phyloP scores from a whole-genome alignment of 208 protist species.

The Crithidia thermophila region DNA sequence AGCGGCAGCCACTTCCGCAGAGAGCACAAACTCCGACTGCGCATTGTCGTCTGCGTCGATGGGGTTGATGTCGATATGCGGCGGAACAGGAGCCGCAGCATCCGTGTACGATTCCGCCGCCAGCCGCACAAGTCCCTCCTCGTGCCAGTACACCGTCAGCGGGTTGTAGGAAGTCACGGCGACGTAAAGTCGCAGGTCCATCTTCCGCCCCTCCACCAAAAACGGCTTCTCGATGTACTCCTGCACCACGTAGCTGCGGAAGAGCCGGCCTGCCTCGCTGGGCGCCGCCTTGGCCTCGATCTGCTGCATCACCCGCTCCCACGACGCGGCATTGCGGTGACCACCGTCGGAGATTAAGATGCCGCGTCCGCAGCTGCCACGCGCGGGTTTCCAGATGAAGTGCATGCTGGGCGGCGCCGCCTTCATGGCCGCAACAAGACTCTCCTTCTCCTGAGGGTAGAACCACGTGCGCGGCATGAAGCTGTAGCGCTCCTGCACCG shows the following conservation, averaged over 20 bases:
- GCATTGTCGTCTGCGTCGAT: neutral
- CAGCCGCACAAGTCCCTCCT: constrained; percentile 95
- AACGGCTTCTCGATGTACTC: constrained; percentile 94
- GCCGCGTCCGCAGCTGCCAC: constrained; percentile 90
- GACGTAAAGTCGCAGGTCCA: constrained; percentile 96
- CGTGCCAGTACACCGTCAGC: constrained; percentile 87
- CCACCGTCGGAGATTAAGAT: constrained; percentile 79
- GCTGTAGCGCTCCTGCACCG: constrained; percentile 34
- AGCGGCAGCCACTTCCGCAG: neutral
- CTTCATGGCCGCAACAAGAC: constrained; percentile 43
- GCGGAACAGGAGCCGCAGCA: neutral
- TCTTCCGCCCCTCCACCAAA: constrained; percentile 94
- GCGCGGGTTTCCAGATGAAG: constrained; percentile 92
- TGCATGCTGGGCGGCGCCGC: constrained; percentile 30
- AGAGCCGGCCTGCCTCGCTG: constrained; percentile 28
- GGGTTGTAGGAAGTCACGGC: constrained; percentile 91
- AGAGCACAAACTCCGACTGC: neutral
- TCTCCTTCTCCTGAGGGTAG: constrained; percentile 72
- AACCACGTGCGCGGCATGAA: constrained; percentile 86
- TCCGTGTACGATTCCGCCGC: constrained; percentile 89
- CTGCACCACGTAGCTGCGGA: constrained; percentile 89
- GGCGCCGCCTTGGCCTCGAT: constrained; percentile 52
- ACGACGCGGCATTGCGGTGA: constrained; percentile 34
- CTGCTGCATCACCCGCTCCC: constrained; percentile 50
- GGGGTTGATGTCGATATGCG: neutral